Evolutionary conservation across 139 green algal genomes (phyloP), one percentile per base, ranked within the genome.

Genomic region (Micractinium conductrix): DNA sequence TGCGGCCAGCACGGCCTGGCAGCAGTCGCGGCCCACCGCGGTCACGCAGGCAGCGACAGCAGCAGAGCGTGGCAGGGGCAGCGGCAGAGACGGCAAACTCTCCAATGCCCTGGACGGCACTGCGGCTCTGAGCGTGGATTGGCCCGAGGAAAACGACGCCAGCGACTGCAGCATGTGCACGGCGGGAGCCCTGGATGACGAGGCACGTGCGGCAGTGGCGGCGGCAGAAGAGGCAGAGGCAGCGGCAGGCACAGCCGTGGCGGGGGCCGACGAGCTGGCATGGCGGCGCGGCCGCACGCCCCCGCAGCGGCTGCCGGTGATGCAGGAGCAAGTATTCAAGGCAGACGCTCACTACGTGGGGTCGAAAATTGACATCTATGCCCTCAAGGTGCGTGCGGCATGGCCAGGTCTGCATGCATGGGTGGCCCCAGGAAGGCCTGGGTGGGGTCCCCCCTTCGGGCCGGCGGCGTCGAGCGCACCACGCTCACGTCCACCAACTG

Each of bases 351-450:
- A 83, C 62, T 83, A 83, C 21, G 78, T 83, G 16, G 83, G 83
- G 74, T 79, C 65, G 65, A 84, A 84, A 38, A 87, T 87, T 21
- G 67, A 87, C 73, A 70, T 87, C 26, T 83, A 80, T n/a, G 69
- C 60, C 0, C 63, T 90, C n/a, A 67, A 90, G 69, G 45, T 48
- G 26, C 74, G 74, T 26, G 62, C 82, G 14, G n/a, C n/a, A n/a
- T n/a, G n/a, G n/a, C n/a, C n/a, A n/a, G n/a, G n/a, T n/a, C n/a
- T n/a, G n/a, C n/a, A n/a, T n/a, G n/a, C n/a, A n/a, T n/a, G n/a
- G n/a, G n/a, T n/a, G n/a, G n/a, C n/a, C n/a, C n/a, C n/a, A n/a
- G n/a, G n/a, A n/a, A n/a, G n/a, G n/a, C n/a, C n/a, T n/a, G n/a
- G n/a, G n/a, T n/a, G n/a, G n/a, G n/a, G n/a, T n/a, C n/a, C n/a